Evolutionary conservation across 345 rosid genomes (phyloP), one percentile per base, ranked within the genome.

Genomic region (Eucalyptus marginata): DNA sequence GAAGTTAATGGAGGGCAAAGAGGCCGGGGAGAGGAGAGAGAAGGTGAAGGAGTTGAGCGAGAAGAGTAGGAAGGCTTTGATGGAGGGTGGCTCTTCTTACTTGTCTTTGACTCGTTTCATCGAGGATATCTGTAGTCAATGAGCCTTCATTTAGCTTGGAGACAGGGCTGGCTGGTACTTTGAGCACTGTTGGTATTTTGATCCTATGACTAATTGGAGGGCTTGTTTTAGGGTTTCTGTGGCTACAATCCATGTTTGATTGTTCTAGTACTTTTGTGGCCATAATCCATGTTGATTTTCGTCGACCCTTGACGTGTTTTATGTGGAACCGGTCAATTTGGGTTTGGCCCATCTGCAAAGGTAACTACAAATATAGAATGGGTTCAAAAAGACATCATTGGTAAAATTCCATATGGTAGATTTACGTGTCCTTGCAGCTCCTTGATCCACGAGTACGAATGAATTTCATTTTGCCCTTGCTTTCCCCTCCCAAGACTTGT

Each of bases 71-170:
- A 91, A 90, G 81, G 89, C 93, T 16, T 49, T 93, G 89, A 46
- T 71, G n/a, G 92, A 93, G 4, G 93, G 93, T 87, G 96, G 95
- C 18, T 94, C 96, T 87, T 93, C 95, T 2, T 76, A 62, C 89
- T 86, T 87, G 40, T 88, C 90, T 1, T 27, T 93, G 16, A 56
- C 86, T 13, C 89, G 89, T 54, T 93, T 93, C 84, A 88, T 93
- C 25, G 29, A 43, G 9, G 93, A 95, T 85, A 89, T 90, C 16
- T 50, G 87, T 17, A 59, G 86, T 18, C 36, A 7, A 84, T 84
- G n/a, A 46, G 54, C 36, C 86, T 84, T 5, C 80, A 68, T n/a
- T 64, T 29, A 62, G 68, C 31, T 13, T 11, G 66, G 66, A 27
- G 66, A 27, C 66, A 14, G 5, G 56, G 56, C 17, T 51, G 56